Evolutionary conservation across 2,329 filamentous ascomycete species (phyloP), one percentile per base, ranked within the genome.

Genomic region (Tolypocladium sp.): DNA sequence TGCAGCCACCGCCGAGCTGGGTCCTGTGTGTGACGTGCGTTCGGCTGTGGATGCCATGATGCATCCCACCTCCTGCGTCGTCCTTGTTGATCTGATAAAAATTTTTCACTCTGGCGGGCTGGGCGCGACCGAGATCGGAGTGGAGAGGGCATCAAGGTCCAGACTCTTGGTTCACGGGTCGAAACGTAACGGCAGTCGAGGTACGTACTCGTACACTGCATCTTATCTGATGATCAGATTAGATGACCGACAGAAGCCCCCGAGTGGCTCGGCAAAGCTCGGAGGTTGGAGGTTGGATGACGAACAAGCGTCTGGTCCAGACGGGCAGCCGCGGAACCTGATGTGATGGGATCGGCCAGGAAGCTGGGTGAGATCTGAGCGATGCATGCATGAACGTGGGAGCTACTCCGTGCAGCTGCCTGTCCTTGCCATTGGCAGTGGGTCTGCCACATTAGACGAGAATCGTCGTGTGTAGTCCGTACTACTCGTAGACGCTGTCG

Each of bases 171-270:
- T 22, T 25, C 5, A 27, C 17, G 10, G 46, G 25, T 7, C 25
- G 27, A 30, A 30, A 51, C 46, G 46, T 51, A 33, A 33, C 9
- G 46, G 46, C 2, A 30, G 25, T 49, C 25, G 25, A 30, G 44
- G 25, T 20, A 40, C 35, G 25, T 35, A 35, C 33, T 35, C 33
- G 17, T 53, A 40, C 37, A 49, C 8, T 1, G 8, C 68, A 76
- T 76, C 74, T 76, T 74, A 76, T 76, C 74, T 70, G 74, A 76
- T 76, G 64, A 76, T 76, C 74, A 73, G 73, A 76, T 76, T 74
- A 76, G 70, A 74, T 74, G 69, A 60, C 30, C 6, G 46, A 12
- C 27, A n/a, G 5, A 8, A 12, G 3, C 15, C 30, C 27, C 49
- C 3, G 15, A 10, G 27, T 4, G 3, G 25, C 46, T 62, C 57